A percentile compares a stretch with the other conserved stretches of the same genome.
Evolutionary conservation across 2,329 filamentous ascomycete genomes (phyloP).

Genomic region (Cordyceps javanica): DNA sequence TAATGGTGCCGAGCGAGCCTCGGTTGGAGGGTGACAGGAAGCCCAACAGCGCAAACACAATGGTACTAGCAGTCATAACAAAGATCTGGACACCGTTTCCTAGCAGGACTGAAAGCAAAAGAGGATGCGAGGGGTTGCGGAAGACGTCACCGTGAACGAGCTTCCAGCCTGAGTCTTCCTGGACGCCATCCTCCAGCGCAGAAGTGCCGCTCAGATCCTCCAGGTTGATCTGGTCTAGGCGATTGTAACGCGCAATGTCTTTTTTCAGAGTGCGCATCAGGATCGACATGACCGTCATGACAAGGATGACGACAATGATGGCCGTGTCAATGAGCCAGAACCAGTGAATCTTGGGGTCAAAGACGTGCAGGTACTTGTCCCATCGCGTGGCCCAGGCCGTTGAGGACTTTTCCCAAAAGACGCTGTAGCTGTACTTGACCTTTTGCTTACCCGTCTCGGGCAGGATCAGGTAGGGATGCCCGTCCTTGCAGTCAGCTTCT

Average conservation of each 20-base stretch:
- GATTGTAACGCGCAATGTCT: slow-evolving; percentile 95
- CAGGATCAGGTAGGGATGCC: slow-evolving; percentile 55
- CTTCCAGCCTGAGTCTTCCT: slow-evolving; percentile 98
- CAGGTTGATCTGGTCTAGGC: slow-evolving; percentile 82
- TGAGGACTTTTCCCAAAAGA: slow-evolving; percentile 76
- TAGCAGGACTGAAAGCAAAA: slow-evolving; percentile 79
- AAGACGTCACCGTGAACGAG: slow-evolving; percentile 97
- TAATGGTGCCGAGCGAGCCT: slow-evolving; percentile 86
- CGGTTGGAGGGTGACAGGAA: slow-evolving; percentile 95
- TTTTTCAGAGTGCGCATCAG: slow-evolving; percentile 82
- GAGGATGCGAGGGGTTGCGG: slow-evolving; percentile 73
- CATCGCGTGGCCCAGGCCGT: slow-evolving; percentile 95
- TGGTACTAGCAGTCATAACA: slow-evolving; percentile 94
- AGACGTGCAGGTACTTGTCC: slow-evolving; percentile 98
- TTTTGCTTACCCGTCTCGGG: slow-evolving; percentile 48
- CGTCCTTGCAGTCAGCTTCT: slow-evolving; percentile 57
- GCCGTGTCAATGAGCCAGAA: slow-evolving; percentile 96
- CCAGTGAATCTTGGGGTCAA: slow-evolving; percentile 98
- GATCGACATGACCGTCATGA: slow-evolving; percentile 88
- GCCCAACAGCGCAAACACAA: slow-evolving; percentile 85
- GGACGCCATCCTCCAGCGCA: slow-evolving; percentile 81
- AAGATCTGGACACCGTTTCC: slow-evolving; percentile 95
- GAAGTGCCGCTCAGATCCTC: slow-evolving; percentile 81
- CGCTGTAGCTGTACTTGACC: slow-evolving; percentile 86
- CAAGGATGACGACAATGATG: slow-evolving; percentile 86